phyloP scores from a whole-genome alignment of 495 filamentous ascomycete species.

The Lasiosphaeris hirsuta region DNA sequence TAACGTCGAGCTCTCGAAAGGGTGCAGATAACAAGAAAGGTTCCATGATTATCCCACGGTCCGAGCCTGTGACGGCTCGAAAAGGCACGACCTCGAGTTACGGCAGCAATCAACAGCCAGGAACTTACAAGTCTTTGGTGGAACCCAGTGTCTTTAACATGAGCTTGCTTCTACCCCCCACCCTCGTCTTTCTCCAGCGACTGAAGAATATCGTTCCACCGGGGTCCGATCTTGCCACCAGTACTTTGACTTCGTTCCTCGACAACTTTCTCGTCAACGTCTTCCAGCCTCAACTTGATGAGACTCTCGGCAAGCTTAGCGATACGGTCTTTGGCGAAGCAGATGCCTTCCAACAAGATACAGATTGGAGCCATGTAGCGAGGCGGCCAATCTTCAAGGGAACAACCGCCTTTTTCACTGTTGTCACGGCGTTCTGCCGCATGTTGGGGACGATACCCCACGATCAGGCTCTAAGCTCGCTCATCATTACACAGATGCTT shows the following conservation, averaged over 20 bases:
- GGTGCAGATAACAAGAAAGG: slow-evolving; percentile 46
- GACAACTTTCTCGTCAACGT: slow-evolving; percentile 98
- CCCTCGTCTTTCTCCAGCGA: slow-evolving; percentile 83
- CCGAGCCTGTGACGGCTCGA: slow-evolving; percentile 29
- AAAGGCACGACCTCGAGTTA: slow-evolving; percentile 35
- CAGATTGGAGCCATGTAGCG: slow-evolving; percentile 73
- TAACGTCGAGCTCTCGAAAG: slow-evolving; percentile 76
- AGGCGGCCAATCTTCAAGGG: slow-evolving; percentile 88
- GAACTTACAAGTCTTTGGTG: slow-evolving; percentile 65
- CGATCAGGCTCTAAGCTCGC: slow-evolving; percentile 88
- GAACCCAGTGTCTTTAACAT: slow-evolving; percentile 98
- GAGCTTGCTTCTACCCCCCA: slow-evolving; percentile 88
- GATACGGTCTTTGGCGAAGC: slow-evolving; percentile 74
- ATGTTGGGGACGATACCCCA: slow-evolving; percentile 95
- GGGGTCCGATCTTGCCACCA: slow-evolving; percentile 76
- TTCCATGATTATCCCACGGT: slow-evolving; percentile 31
- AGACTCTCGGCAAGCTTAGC: slow-evolving; percentile 87
- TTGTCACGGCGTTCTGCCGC: slow-evolving; percentile 85
- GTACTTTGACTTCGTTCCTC: slow-evolving; percentile 88
- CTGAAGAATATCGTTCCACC: slow-evolving; percentile 89
- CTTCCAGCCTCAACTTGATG: slow-evolving; percentile 93
- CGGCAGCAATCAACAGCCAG: slow-evolving; percentile 42
- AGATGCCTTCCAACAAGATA: slow-evolving; percentile 85
- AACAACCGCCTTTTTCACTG: slow-evolving; percentile 79
- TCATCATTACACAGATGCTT: slow-evolving; percentile 85